These are phyloP conservation scores for Suillus lakei DNA, from an alignment of 768 basidiomycete species.

Conservation along the genomic window DNA sequence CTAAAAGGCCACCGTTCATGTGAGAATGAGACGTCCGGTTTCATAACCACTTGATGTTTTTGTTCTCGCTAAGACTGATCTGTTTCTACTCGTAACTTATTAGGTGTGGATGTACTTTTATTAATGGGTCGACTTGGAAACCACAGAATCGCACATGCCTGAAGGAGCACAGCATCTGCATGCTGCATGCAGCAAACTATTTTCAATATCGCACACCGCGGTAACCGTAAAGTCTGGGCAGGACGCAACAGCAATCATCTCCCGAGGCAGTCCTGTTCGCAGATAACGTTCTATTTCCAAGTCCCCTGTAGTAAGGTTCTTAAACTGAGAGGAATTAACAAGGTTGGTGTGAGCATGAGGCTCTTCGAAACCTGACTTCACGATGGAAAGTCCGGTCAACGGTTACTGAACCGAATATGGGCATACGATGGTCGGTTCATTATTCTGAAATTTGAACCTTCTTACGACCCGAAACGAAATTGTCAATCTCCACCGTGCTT, in stretches of 20 bases:
- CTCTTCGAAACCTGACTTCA: neutral
- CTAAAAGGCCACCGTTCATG: neutral
- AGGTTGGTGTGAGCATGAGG: neutral
- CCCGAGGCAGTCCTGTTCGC: neutral
- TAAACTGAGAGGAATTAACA: neutral
- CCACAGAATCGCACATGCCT: neutral
- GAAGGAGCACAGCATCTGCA: neutral
- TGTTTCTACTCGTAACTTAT: neutral
- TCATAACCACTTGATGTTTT: neutral
- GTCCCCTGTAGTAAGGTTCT: neutral
- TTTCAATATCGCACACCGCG: neutral
- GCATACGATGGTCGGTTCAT: slow-evolving; percentile 6
- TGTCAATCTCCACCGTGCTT: neutral
- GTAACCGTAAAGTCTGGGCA: neutral
- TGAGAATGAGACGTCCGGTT: neutral
- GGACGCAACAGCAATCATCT: neutral
- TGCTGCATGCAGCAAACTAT: neutral
- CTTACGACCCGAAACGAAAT: neutral
- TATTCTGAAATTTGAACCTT: neutral
- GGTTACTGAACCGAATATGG: slow-evolving; percentile 12
- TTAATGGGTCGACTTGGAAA: neutral
- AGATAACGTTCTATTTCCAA: neutral
- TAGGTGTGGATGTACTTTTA: neutral
- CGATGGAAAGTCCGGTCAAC: neutral
- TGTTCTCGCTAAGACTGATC: neutral